Conservation (phyloP, 2,329 filamentous ascomycete genomes). For the Cladophialophora yegresii region DNA sequence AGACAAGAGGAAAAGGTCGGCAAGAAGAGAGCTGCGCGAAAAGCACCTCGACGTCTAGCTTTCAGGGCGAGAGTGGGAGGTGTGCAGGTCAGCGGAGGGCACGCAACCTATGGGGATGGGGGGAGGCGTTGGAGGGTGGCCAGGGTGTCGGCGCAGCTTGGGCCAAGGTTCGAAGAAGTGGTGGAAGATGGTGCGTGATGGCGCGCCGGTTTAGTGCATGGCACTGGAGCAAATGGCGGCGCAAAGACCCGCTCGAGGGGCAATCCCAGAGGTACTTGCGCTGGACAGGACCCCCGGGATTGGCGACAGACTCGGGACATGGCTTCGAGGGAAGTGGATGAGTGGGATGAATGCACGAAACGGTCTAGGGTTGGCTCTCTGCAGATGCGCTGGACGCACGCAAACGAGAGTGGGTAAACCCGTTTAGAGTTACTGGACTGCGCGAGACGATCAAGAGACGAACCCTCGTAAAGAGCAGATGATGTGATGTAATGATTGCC, state of each 20-base stretch:
- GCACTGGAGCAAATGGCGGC: conserved; percentile 14
- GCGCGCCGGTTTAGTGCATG: conserved; percentile 24
- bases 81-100: conserved; percentile 23
- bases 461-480: not conserved
- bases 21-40: conserved; percentile 18
- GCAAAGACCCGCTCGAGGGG: conserved; percentile 20
- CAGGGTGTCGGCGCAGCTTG: conserved; percentile 25
- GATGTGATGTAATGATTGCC: not conserved
- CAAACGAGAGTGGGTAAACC: conserved; percentile 7
- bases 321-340: conserved; percentile 9
- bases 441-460: not conserved
- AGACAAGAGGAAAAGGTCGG: conserved; percentile 25
- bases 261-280: conserved; percentile 22
- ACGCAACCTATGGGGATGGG: conserved; percentile 29
- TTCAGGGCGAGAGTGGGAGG: conserved; percentile 26
- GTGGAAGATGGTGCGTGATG: conserved; percentile 22
- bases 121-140: conserved; percentile 26
- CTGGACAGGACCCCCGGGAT: conserved; percentile 5
- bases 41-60: conserved; percentile 18
- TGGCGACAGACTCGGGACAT: conserved; percentile 15
- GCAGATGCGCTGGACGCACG: not conserved
- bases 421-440: conserved; percentile 9
- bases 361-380: not conserved
- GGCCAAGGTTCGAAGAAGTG: conserved; percentile 22
- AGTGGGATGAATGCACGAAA: conserved; percentile 12